phyloP scores from a whole-genome alignment of 331 rosid genomes.

The Spiraea crenata region DNA sequence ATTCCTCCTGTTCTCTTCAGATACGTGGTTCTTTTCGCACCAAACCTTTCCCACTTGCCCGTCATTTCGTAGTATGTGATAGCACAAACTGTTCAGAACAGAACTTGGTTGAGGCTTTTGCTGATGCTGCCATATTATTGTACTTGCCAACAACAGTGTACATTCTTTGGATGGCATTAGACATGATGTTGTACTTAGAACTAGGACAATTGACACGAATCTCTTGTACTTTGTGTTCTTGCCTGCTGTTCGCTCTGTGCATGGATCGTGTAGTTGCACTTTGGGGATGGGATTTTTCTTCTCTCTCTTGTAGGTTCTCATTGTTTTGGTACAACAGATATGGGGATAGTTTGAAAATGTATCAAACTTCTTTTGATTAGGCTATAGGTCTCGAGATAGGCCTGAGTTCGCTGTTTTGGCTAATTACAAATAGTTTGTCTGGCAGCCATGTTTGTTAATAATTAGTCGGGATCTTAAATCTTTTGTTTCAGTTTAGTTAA shows the following conservation, averaged over 20 bases:
- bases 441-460: no score
- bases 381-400: no score
- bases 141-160: neutral
- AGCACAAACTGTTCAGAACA: slow-evolving; percentile 2
- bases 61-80: neutral
- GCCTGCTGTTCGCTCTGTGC: neutral
- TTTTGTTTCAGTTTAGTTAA: no score
- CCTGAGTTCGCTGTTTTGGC: no score
- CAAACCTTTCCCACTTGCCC: neutral
- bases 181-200: no score
- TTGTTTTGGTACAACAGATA: no score
- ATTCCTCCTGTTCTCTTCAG: neutral
- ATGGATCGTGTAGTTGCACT: neutral
- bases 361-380: no score
- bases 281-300: no score
- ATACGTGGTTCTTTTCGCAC: neutral
- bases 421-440: no score
- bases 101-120: neutral
- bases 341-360: no score
- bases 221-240: neutral
- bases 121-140: neutral
- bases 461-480: no score
- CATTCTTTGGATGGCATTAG: neutral
- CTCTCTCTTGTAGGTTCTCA: no score
- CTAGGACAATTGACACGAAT: neutral